Evolutionary conservation across 345 rosid genomes (phyloP).

Genomic region (Hirschfeldia incana): DNA sequence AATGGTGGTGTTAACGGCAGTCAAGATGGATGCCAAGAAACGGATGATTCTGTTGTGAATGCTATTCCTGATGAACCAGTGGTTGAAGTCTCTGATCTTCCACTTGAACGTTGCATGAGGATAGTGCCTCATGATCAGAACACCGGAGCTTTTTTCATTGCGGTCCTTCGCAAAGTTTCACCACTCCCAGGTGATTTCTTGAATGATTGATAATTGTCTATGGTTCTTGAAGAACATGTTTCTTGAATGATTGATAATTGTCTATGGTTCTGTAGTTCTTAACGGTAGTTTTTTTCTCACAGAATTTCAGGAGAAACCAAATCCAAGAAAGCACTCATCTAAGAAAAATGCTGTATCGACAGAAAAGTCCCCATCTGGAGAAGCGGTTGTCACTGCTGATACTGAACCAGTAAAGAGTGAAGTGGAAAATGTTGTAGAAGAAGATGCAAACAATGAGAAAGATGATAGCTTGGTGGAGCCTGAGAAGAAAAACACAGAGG

Average conservation of each 20-base stretch:
- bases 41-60: constrained; percentile 20
- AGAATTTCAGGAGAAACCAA: constrained; percentile 54
- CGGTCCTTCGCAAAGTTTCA: constrained; percentile 73
- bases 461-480: constrained; percentile 30
- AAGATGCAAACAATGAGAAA: constrained; percentile 30
- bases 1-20: constrained; percentile 9
- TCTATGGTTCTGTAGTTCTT: neutral
- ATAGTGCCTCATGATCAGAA: constrained; percentile 97
- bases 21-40: constrained; percentile 21
- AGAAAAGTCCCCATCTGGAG: constrained; percentile 40
- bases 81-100: constrained; percentile 70
- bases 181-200: constrained; percentile 64
- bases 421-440: constrained; percentile 43
- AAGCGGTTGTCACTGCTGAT: constrained; percentile 30
- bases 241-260: neutral
- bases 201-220: neutral
- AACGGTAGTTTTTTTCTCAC: constrained; percentile 17
- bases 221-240: neutral
- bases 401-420: constrained; percentile 40
- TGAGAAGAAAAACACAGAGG: constrained; percentile 35
- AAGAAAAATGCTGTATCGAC: constrained; percentile 35
- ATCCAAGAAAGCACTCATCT: constrained; percentile 20
- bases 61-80: constrained; percentile 42
- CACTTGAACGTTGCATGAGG: constrained; percentile 92
- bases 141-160: constrained; percentile 92